Conservation (phyloP, 169 alveolate genomes). For the Pseudocohnilembus persalinus region DNA sequence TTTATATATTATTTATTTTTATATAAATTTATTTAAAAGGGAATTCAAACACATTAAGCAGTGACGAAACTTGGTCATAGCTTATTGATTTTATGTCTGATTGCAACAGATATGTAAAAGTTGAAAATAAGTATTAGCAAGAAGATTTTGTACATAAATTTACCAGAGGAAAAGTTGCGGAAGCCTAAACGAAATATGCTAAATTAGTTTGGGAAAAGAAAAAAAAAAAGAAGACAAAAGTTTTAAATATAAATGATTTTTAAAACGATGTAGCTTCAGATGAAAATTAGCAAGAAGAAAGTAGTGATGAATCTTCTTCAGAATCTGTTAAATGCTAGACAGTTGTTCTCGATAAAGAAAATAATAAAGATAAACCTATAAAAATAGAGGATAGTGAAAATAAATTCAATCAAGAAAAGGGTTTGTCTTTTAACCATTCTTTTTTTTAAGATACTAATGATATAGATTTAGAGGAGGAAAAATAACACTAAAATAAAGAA, state of each 20-base stretch:
- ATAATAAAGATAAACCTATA: background rate
- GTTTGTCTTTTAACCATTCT: no score
- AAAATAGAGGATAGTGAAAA: no score
- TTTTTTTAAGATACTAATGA: no score
- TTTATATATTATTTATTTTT: no score
- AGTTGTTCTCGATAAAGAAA: background rate
- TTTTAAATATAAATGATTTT: background rate
- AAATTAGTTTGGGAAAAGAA: background rate
- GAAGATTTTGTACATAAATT: no score
- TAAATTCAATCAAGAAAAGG: no score
- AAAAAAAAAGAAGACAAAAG: no score
- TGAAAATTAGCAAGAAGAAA: background rate
- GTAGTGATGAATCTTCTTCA: background rate
- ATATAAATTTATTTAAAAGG: no score
- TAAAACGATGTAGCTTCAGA: background rate
- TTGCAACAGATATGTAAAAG: background rate
- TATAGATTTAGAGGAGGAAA: no score
- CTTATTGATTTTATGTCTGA: conserved; percentile 44
- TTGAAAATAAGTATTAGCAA: background rate
- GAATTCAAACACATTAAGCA: conserved; percentile 54
- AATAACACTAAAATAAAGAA: no score
- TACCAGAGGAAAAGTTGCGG: background rate
- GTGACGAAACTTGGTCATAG: conserved; percentile 52
- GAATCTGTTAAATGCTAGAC: background rate
- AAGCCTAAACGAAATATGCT: background rate